Base-by-base conservation (phyloP, 2,329 filamentous ascomycete species). In the Massarina eburnea region DNA sequence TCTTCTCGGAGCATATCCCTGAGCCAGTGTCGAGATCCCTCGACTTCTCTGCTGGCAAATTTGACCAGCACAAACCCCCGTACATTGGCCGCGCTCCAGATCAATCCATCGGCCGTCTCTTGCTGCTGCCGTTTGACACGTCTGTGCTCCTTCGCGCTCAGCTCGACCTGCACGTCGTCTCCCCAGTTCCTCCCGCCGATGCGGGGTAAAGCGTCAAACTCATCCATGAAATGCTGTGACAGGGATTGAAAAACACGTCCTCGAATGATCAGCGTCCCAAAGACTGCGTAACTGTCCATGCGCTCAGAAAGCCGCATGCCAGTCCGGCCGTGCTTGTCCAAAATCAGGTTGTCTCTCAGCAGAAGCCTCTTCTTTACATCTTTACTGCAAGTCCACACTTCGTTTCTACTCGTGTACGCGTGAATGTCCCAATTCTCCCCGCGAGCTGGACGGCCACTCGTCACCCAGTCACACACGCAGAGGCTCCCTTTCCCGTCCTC, bases 401-500 rank as follows among this genome's bases (percentile, higher is more conserved):
- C 94, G 64, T 96, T 97, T 54, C 88, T 80, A 8, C 90, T 91
- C 47, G 78, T 82, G 83, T 94, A 97, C 51, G 79, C 80, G 45
- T 80, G 75, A 49, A 96, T 84, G 57, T 85, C 85, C 94, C 94
- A 99, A 52, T 89, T 80, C 72, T 99, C 94, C 19, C 91, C 91
- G 37, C 88, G 82, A 4, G 94, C 91, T 4, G 79, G 82, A 15
- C 94, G 83, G 7, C 94, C 94, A 62, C 92, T 88, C 2, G 85
- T 95, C 6, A 97, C 91, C 94, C 94, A 99, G 70, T 99, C 94
- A 36, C 96, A 75, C 2, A 95, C 79, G 64, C 91, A 95, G 12
- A 97, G 72, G 32, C 86, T 73, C 7, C 68, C 45, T 60, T 69
- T 39, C 75, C 75, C 40, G 86, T 71, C 27, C n/a, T 62, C 43